These are phyloP conservation scores for Colletotrichum nymphaeae DNA, from an alignment of 2,329 filamentous ascomycete species.

Conservation along the genomic window DNA sequence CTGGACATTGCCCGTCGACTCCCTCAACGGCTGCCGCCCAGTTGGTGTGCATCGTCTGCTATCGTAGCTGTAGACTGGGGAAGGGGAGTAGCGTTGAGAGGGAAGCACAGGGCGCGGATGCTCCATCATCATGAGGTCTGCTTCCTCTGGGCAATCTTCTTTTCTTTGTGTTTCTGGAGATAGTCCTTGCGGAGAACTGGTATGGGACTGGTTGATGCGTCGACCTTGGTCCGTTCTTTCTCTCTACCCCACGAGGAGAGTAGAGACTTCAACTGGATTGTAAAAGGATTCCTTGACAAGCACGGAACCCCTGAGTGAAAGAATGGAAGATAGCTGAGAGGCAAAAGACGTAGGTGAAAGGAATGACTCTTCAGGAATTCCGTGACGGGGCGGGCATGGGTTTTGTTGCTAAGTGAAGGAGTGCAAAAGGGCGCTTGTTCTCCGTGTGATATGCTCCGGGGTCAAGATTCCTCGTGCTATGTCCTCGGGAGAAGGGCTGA, in stretches of 20 bases:
- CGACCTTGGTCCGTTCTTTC: conserved; percentile 17
- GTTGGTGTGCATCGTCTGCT: conserved; percentile 52
- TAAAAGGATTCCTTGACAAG: conserved; percentile 36
- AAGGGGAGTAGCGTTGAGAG: conserved; percentile 62
- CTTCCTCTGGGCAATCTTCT: background rate
- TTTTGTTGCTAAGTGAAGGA: conserved; percentile 30
- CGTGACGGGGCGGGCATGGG: conserved; percentile 33
- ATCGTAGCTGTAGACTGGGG: conserved; percentile 59
- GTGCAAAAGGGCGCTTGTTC: conserved; percentile 3
- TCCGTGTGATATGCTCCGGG: conserved; percentile 15
- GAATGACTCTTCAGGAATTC: conserved; percentile 36
- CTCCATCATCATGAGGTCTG: conserved; percentile 34
- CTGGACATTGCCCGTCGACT: conserved; percentile 65
- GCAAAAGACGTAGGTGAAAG: conserved; percentile 34
- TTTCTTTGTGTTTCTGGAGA: conserved; percentile 8
- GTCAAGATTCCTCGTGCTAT: conserved; percentile 16
- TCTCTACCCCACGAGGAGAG: conserved; percentile 13
- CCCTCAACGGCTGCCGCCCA: conserved; percentile 59
- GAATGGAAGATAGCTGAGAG: conserved; percentile 31
- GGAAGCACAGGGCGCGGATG: conserved; percentile 60
- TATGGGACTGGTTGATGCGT: conserved; percentile 14
- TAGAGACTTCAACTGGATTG: conserved; percentile 26
- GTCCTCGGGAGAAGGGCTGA: conserved; percentile 8
- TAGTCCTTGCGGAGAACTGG: background rate
- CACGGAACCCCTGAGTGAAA: conserved; percentile 31